Evolutionary conservation across 2,329 filamentous ascomycete species (phyloP).

Genomic region (Microdochium bolleyi): DNA sequence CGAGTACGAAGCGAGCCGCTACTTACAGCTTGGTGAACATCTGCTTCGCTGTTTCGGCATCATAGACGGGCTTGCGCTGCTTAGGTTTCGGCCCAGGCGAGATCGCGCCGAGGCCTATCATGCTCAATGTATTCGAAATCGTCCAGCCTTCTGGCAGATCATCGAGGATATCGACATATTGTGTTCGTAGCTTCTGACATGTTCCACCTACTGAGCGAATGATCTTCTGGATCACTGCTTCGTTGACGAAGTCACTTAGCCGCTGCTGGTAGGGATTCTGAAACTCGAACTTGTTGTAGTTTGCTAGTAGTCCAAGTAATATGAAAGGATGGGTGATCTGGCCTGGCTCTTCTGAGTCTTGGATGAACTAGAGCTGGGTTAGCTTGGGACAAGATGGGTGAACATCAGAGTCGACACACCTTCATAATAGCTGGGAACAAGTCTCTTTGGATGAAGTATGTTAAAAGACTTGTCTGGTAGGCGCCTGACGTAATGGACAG

Average conservation of each 20-base stretch:
- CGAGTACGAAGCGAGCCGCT: neutral
- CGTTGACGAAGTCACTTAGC: conserved; percentile 92
- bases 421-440: conserved; percentile 94
- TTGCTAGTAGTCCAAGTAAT: conserved; percentile 78
- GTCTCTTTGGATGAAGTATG: conserved; percentile 91
- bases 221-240: conserved; percentile 75
- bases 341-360: conserved; percentile 62
- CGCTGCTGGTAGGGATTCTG: conserved; percentile 93
- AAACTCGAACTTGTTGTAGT: conserved; percentile 99
- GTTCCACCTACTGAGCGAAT: conserved; percentile 67
- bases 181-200: conserved; percentile 59
- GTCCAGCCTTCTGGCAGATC: conserved; percentile 89
- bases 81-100: conserved; percentile 58
- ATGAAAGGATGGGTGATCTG: conserved; percentile 68
- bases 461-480: conserved; percentile 88
- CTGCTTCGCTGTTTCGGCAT: conserved; percentile 72
- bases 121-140: conserved; percentile 68
- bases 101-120: conserved; percentile 76
- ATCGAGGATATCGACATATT: conserved; percentile 81
- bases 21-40: conserved; percentile 73
- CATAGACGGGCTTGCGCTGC: conserved; percentile 50
- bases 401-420: conserved; percentile 37
- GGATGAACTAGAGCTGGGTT: conserved; percentile 55
- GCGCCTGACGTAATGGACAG: conserved; percentile 85
- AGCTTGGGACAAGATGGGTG: neutral